Base-by-base conservation (phyloP, 257 asterid species). In the Nicotiana sylvestris region DNA sequence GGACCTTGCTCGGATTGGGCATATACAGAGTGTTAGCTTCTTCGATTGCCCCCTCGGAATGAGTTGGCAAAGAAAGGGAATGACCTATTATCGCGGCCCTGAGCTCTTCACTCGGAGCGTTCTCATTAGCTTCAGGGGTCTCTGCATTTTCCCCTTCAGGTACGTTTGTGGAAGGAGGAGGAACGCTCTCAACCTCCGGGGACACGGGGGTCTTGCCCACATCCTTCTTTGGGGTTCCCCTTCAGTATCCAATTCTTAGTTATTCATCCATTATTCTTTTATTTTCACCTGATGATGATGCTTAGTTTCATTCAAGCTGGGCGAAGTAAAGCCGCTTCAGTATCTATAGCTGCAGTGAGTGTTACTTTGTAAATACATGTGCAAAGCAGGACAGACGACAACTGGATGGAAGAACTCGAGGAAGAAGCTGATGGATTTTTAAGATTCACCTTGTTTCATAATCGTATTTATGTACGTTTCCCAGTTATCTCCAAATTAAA, bases 171-270 rank as follows among this genome's bases (percentile, higher is more conserved):
- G 21, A 21, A 21, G 21, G 21, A 21, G 21, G 21, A 21, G 21
- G 21, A 21, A 21, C 21, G 21, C 21, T 21, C 21, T 21, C 21
- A 21, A 21, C 21, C 21, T 21, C 21, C 21, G 21, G 21, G 21
- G 21, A 21, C 21, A 21, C 21, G 21, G 21, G 21, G 21, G 21
- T 21, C 21, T 21, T 21, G 21, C 21, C 21, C 21, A 21, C 21
- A 21, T 21, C 21, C 21, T 21, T 21, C 21, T 21, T 21, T 21
- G 21, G 21, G 21, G 21, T 21, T 21, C 21, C 21, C 21, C 21
- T 21, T 21, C 81, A 90, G 66, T 96, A 96, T 88, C 99, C 99
- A 25, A 92, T 96, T 97, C 92, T 96, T n/a, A 90, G 97, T 84
- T 96, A 94, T 85, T 94, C 99, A 81, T 93, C 98, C 9, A 85